phyloP scores from a whole-genome alignment of 2,329 filamentous ascomycete species.

The Paracamarosporium sp. region DNA sequence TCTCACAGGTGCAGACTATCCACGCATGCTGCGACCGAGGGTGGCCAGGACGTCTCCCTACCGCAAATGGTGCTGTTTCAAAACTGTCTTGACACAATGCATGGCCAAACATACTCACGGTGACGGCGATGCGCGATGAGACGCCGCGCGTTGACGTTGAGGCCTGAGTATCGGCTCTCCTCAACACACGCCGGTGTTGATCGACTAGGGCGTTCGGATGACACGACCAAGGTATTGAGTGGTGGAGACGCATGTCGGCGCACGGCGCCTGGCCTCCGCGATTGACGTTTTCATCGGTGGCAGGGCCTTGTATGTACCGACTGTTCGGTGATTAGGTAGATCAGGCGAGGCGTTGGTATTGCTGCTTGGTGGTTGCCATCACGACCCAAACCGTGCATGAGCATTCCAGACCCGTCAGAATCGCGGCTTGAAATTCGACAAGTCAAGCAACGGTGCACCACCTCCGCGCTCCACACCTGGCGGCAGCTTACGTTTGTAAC shows the following conservation, averaged over 20 bases:
- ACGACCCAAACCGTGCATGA: no score
- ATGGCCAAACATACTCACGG: conserved; percentile 2
- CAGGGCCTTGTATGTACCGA: neutral
- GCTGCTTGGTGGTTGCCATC: neutral
- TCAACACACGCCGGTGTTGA: conserved; percentile 12
- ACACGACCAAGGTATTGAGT: neutral
- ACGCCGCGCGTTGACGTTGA: conserved; percentile 9
- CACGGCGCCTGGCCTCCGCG: conserved; percentile 5
- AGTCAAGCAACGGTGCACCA: neutral
- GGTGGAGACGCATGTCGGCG: conserved; percentile 8
- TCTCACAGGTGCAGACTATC: neutral
- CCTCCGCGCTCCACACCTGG: neutral
- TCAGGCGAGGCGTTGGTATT: conserved; percentile 18
- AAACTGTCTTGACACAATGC: conserved; percentile 6
- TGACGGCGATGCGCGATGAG: conserved; percentile 1
- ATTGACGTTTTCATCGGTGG: conserved; percentile 9
- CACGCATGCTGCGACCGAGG: neutral
- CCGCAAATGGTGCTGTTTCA: neutral
- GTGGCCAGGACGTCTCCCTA: neutral
- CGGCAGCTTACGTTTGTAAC: neutral
- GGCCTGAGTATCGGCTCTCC: conserved; percentile 16
- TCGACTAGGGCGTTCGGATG: conserved; percentile 6
- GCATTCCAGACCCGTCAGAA: neutral
- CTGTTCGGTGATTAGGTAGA: conserved; percentile 5
- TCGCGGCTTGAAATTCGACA: neutral